Evolutionary conservation across 164 flowering plant genomes (phyloP).

Genomic region (Cinnamomum chago): DNA sequence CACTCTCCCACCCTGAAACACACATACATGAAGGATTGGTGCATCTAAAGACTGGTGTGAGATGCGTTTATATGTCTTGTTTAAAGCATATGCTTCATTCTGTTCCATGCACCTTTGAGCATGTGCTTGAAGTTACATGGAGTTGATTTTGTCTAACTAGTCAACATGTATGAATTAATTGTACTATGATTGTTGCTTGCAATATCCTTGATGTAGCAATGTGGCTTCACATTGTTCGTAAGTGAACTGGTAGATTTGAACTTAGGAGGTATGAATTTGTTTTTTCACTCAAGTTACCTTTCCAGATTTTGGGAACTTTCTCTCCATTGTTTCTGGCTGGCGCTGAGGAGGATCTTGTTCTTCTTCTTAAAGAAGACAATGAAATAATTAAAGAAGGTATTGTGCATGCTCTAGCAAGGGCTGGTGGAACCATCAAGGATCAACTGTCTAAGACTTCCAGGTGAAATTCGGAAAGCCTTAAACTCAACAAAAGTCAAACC

Average conservation of each 20-base stretch:
- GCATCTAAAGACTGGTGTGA: too few species aligned
- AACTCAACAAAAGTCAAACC: not conserved
- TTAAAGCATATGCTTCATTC: not conserved
- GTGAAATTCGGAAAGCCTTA: constrained; percentile 26
- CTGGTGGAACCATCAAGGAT: constrained; percentile 91
- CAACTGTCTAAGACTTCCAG: constrained; percentile 72
- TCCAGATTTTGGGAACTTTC: constrained; percentile 78
- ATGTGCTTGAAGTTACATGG: not conserved
- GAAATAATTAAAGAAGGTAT: constrained; percentile 83
- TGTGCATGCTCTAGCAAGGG: constrained; percentile 79
- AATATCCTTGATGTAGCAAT: not conserved
- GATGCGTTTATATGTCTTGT: too few species aligned
- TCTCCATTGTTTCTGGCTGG: constrained; percentile 69
- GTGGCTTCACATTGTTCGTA: not conserved
- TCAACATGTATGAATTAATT: not conserved
- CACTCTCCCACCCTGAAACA: too few species aligned
- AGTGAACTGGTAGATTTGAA: not conserved
- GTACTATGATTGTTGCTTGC: not conserved
- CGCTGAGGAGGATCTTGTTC: constrained; percentile 63
- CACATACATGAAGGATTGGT: too few species aligned
- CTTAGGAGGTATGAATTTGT: not conserved
- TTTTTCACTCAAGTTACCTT: not conserved
- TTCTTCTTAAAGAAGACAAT: constrained; percentile 84
- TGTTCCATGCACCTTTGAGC: not conserved
- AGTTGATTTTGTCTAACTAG: not conserved